A percentile compares a stretch with the other conserved stretches of the same genome.
Conservation (phyloP, 192 early-diverging fungal genomes). For the Thoreauomyces humboldtii region DNA sequence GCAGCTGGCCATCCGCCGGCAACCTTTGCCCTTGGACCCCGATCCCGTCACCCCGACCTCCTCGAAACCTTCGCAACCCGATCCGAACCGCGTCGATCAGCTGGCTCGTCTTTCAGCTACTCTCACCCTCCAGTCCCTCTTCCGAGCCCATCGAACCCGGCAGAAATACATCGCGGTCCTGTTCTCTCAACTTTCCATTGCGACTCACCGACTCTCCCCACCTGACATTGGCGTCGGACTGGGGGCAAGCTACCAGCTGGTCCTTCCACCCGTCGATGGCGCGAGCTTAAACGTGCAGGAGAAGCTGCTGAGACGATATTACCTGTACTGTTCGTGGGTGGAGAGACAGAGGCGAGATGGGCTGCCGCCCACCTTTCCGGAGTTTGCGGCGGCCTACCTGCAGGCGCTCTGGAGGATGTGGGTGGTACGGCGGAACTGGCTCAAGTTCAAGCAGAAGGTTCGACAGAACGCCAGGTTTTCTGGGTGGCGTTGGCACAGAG, state of each 20-base stretch:
- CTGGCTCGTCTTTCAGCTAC: conserved; percentile 45
- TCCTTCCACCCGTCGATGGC: conserved; percentile 8
- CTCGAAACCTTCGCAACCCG: not conserved
- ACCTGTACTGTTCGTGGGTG: conserved; percentile 35
- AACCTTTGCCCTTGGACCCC: not conserved
- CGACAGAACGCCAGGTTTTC: not conserved
- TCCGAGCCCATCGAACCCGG: conserved; percentile 40
- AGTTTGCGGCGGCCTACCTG: conserved; percentile 54
- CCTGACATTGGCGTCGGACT: conserved; percentile 25
- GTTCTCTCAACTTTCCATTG: conserved; percentile 26
- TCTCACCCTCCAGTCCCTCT: conserved; percentile 42
- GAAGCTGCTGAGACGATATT: conserved; percentile 42
- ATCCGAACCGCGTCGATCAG: conserved; percentile 29
- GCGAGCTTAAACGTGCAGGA: conserved; percentile 35
- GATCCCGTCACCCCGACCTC: not conserved
- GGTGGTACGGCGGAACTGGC: conserved; percentile 34
- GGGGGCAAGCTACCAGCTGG: conserved; percentile 3
- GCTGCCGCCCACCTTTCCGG: conserved; percentile 47
- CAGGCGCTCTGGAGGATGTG: conserved; percentile 46
- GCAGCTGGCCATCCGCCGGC: conserved; percentile 14
- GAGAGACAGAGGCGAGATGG: conserved; percentile 23
- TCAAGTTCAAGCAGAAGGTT: conserved; percentile 29
- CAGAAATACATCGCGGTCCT: conserved; percentile 44
- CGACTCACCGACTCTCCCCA: conserved; percentile 31
- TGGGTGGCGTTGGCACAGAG: not conserved